Percentiles rank a stretch among this genome's conserved stretches.
Conservation (phyloP, 345 rosid genomes). For the Citrus reticulata region DNA sequence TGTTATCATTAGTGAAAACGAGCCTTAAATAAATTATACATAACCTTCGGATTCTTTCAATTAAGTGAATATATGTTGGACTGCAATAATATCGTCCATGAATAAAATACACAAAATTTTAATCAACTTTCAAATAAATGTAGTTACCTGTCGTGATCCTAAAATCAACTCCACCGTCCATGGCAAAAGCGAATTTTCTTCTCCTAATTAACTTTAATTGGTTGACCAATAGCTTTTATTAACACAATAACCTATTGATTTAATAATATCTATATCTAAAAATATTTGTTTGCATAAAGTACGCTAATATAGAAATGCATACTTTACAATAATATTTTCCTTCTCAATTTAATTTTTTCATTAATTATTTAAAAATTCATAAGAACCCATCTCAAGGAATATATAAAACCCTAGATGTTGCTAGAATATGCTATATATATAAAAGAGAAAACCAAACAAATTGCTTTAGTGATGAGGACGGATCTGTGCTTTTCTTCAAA, state of each 20-base stretch:
- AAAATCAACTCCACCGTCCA: background rate
- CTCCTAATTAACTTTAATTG: background rate
- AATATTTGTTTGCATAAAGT: background rate
- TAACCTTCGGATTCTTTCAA: too few relatives aligned
- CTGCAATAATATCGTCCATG: too few relatives aligned
- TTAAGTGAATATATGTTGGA: too few relatives aligned
- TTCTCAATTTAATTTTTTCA: background rate
- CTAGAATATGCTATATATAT: background rate
- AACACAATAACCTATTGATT: background rate
- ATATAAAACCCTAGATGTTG: background rate
- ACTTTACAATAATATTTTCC: background rate
- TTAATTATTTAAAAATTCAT: background rate
- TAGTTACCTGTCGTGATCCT: background rate
- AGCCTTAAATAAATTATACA: too few relatives aligned
- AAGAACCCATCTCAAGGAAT: background rate
- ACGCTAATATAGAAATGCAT: background rate
- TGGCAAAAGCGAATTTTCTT: background rate
- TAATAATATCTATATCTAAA: background rate
- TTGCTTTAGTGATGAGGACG: conserved; percentile 24
- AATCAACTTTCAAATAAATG: too few relatives aligned
- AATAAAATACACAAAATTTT: too few relatives aligned
- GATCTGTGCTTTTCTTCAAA: conserved; percentile 1
- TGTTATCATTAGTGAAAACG: too few relatives aligned
- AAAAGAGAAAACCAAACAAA: conserved; percentile 4
- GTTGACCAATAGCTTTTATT: background rate